Evolutionary conservation across 371 early-diverging fungal species (phyloP).

Genomic region (Edhazardia aedis): DNA sequence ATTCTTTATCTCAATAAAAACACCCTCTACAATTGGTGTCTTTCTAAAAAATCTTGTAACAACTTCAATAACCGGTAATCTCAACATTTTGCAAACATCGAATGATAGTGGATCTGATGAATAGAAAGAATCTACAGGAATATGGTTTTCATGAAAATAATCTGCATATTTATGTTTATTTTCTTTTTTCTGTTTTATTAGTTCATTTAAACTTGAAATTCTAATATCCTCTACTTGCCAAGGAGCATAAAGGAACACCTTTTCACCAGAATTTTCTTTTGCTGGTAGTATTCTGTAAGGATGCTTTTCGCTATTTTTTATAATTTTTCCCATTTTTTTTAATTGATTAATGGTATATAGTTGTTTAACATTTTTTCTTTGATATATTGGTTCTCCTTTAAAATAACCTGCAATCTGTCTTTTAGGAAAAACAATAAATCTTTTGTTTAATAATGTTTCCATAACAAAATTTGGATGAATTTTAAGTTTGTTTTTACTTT

Average conservation of each 20-base stretch:
- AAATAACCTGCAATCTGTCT: conserved; percentile 8
- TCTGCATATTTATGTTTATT: too few species aligned
- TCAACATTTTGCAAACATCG: too few species aligned
- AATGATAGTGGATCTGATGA: too few species aligned
- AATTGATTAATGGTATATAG: conserved; percentile 15
- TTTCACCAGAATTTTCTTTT: too few species aligned
- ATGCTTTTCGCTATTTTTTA: background rate
- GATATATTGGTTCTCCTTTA: conserved; percentile 18
- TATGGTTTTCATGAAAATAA: conserved; percentile 22
- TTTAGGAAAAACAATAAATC: conserved; percentile 17
- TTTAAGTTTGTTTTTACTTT: conserved; percentile 13
- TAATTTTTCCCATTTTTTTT: conserved; percentile 11
- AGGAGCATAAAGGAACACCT: conserved; percentile 23
- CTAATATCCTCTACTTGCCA: conserved; percentile 19
- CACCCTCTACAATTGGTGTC: too few species aligned
- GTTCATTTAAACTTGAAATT: conserved; percentile 7
- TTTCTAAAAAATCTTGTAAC: too few species aligned
- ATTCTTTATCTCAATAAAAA: too few species aligned
- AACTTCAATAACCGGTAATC: too few species aligned
- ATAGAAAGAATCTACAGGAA: conserved; percentile 22
- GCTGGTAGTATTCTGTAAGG: conserved; percentile 8
- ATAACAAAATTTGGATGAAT: conserved; percentile 22
- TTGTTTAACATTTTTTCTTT: conserved; percentile 10
- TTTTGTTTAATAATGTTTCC: conserved; percentile 7
- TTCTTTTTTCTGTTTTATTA: too few species aligned